Conservation (phyloP, 805 yeast genomes). For the Metschnikowia gelsemii region DNA sequence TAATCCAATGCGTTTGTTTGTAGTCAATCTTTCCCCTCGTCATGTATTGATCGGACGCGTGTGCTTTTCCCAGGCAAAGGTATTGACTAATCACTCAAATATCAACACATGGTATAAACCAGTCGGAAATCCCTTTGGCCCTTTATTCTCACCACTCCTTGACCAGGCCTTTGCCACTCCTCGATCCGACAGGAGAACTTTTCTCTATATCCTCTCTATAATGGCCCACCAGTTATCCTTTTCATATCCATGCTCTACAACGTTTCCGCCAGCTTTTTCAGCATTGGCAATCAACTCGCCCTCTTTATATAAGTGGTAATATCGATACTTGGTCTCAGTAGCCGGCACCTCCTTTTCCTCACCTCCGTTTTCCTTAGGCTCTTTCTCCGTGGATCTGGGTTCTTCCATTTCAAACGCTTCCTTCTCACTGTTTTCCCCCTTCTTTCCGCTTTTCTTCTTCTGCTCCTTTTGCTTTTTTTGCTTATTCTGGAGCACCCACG, state of each 20-base stretch:
- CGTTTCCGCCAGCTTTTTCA: slow-evolving; percentile 62
- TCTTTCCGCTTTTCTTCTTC: slow-evolving; percentile 43
- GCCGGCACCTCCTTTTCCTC: slow-evolving; percentile 22
- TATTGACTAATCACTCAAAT: too few species aligned
- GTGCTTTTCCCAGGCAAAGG: too few species aligned
- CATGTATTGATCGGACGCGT: too few species aligned
- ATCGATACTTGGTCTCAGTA: slow-evolving; percentile 67
- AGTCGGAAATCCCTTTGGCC: too few species aligned
- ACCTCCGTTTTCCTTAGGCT: slow-evolving; percentile 11
- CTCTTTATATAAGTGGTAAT: slow-evolving; percentile 79
- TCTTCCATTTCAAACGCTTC: slow-evolving; percentile 1
- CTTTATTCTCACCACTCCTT: too few species aligned
- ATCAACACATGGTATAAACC: too few species aligned
- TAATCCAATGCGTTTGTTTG: too few species aligned
- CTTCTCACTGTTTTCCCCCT: neutral
- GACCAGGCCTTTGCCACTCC: too few species aligned
- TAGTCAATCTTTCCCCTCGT: too few species aligned
- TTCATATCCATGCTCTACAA: slow-evolving; percentile 80
- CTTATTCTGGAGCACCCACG: slow-evolving; percentile 79
- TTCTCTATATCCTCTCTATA: slow-evolving; percentile 15
- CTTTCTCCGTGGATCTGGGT: slow-evolving; percentile 2
- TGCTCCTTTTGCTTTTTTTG: slow-evolving; percentile 37
- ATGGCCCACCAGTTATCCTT: slow-evolving; percentile 89
- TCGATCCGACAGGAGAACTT: neutral
- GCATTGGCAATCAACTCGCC: slow-evolving; percentile 84